Evolutionary conservation across 768 basidiomycete genomes (phyloP).

Genomic region (Phallus indusiatus): DNA sequence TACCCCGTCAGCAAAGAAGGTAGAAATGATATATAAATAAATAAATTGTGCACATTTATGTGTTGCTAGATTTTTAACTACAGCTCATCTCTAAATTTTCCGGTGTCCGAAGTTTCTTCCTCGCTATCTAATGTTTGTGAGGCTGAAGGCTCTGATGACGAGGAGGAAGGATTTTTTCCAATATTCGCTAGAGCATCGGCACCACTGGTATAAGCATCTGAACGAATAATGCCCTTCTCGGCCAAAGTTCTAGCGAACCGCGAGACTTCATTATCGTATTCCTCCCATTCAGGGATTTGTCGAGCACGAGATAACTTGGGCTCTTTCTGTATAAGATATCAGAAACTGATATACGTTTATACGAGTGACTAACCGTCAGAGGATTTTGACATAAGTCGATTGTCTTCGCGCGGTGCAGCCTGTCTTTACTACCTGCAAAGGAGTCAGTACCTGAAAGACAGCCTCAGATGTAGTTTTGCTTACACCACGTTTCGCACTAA

Average conservation of each 20-base stretch:
- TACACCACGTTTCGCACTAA: slow-evolving; percentile 98
- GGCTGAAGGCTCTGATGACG: background rate
- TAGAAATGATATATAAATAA: background rate
- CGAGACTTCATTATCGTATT: slow-evolving; percentile 87
- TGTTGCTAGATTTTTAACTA: background rate
- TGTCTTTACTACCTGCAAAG: slow-evolving; percentile 64
- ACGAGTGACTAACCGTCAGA: slow-evolving; percentile 54
- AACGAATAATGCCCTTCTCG: slow-evolving; percentile 58
- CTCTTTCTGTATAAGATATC: slow-evolving; percentile 62
- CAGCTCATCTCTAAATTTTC: background rate
- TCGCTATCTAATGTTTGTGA: background rate
- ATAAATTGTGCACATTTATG: too few relatives aligned
- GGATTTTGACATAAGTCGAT: slow-evolving; percentile 98
- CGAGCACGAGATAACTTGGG: slow-evolving; percentile 90
- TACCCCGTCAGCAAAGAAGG: background rate
- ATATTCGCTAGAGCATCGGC: slow-evolving; percentile 54
- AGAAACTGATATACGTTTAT: background rate
- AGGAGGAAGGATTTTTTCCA: slow-evolving; percentile 15
- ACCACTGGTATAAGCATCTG: slow-evolving; percentile 58
- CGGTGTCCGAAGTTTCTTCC: background rate
- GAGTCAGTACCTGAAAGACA: background rate
- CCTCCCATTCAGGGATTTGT: slow-evolving; percentile 96
- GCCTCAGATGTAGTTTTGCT: slow-evolving; percentile 17
- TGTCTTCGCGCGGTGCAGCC: slow-evolving; percentile 70
- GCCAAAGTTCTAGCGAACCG: slow-evolving; percentile 67